phyloP scores from a whole-genome alignment of 306 rosid genomes.

The Vicia sativa region DNA sequence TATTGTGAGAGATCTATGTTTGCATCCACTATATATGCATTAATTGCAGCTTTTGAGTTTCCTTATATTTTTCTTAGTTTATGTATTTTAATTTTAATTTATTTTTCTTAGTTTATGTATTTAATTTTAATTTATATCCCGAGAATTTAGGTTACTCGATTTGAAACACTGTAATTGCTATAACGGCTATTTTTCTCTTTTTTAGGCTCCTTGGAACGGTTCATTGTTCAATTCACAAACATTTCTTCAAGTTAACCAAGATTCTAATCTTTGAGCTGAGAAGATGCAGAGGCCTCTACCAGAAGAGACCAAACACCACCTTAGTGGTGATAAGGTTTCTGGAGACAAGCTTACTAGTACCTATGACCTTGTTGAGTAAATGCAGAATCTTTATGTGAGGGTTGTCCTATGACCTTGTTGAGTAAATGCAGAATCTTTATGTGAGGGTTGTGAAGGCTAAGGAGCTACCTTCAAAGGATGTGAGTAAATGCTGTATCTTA shows the following conservation, averaged over 20 bases:
- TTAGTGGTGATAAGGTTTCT: constrained; percentile 87
- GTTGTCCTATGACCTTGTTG: too few species aligned
- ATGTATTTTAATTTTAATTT: too few species aligned
- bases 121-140: constrained; percentile 45
- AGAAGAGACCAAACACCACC: constrained; percentile 95
- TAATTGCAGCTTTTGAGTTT: constrained; percentile 34
- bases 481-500: constrained; percentile 87
- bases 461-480: constrained; percentile 84
- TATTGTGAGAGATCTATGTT: constrained; percentile 60
- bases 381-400: too few species aligned
- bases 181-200: constrained; percentile 52
- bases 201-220: constrained; percentile 60
- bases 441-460: constrained; percentile 91
- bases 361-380: too few species aligned
- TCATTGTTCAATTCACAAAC: constrained; percentile 43
- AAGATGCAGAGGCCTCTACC: constrained; percentile 95
- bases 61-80: constrained; percentile 29
- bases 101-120: too few species aligned
- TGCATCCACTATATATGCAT: constrained; percentile 25
- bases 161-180: constrained; percentile 57
- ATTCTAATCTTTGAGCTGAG: constrained; percentile 37
- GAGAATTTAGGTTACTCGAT: constrained; percentile 50
- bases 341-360: constrained; percentile 94
- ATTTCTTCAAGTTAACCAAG: not conserved
- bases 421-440: constrained; percentile 98